Conservation (phyloP, 2,329 filamentous ascomycete species). For the Aspergillus quadricinctus region DNA sequence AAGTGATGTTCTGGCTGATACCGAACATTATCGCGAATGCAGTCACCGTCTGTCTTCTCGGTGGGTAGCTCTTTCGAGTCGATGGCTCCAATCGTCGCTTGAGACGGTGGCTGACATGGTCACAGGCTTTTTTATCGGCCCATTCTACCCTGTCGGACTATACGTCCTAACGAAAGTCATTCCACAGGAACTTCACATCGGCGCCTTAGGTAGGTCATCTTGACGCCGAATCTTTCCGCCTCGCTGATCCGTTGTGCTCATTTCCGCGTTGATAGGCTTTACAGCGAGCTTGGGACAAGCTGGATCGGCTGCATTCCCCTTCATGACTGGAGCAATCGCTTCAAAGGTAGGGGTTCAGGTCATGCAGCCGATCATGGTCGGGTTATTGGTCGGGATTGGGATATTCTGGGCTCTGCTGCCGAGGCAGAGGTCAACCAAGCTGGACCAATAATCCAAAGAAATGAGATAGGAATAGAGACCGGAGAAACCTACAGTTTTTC, state of each 20-base stretch:
- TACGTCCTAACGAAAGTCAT: constrained; percentile 20
- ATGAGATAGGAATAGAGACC: neutral
- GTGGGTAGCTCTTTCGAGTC: constrained; percentile 5
- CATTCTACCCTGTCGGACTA: constrained; percentile 22
- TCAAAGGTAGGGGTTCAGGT: constrained; percentile 20
- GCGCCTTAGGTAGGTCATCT: constrained; percentile 18
- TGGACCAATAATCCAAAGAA: neutral
- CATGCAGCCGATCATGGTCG: constrained; percentile 23
- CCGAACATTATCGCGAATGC: constrained; percentile 19
- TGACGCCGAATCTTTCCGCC: too few species aligned
- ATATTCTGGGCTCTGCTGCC: constrained; percentile 20
- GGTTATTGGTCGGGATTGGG: constrained; percentile 16
- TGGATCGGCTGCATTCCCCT: constrained; percentile 21
- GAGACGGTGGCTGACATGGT: neutral
- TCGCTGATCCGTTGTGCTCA: neutral
- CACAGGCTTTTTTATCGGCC: constrained; percentile 23
- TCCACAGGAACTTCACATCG: constrained; percentile 20
- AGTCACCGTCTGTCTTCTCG: constrained; percentile 20
- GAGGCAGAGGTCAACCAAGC: neutral
- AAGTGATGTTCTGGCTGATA: constrained; percentile 21
- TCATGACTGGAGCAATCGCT: constrained; percentile 21
- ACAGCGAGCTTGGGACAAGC: constrained; percentile 20
- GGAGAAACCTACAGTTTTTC: neutral
- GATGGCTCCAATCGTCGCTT: neutral
- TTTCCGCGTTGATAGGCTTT: constrained; percentile 13